phyloP scores from a whole-genome alignment of 495 filamentous ascomycete species.

The Schizothecium vesticola region DNA sequence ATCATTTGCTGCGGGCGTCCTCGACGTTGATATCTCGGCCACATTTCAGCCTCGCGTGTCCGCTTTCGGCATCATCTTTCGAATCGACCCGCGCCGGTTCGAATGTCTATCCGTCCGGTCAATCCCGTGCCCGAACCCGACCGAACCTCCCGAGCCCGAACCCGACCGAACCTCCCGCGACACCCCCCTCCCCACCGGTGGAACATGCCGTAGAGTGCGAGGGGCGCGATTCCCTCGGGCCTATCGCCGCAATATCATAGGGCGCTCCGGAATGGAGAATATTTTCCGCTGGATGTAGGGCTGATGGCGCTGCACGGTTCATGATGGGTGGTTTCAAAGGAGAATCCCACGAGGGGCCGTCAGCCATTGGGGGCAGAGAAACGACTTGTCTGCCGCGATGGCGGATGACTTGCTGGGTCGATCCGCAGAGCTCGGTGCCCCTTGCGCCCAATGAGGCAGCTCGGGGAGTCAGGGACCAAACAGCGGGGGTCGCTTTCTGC shows the following conservation, averaged over 20 bases:
- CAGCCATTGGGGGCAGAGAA: slow-evolving; percentile 14
- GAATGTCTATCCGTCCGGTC: background rate
- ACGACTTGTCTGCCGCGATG: background rate
- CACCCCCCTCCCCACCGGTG: background rate
- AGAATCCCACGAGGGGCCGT: background rate
- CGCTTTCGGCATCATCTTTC: background rate
- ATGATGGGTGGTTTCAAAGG: background rate
- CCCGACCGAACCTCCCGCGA: background rate
- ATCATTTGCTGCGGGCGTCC: background rate
- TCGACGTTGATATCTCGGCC: background rate
- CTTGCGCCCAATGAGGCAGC: slow-evolving; percentile 7
- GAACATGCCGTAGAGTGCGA: background rate
- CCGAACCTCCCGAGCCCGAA: background rate
- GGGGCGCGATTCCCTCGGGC: background rate
- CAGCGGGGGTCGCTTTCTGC: background rate
- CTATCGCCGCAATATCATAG: background rate
- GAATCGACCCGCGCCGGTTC: background rate
- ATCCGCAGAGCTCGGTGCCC: slow-evolving; percentile 4
- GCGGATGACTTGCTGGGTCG: slow-evolving; percentile 7
- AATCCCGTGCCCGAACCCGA: background rate
- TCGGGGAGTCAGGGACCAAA: background rate
- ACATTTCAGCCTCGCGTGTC: background rate
- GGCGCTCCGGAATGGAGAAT: background rate
- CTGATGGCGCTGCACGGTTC: slow-evolving; percentile 14
- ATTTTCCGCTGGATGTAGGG: slow-evolving; percentile 12